Evolutionary conservation across 306 rosid genomes (phyloP).

Genomic region (Trifolium dubium): DNA sequence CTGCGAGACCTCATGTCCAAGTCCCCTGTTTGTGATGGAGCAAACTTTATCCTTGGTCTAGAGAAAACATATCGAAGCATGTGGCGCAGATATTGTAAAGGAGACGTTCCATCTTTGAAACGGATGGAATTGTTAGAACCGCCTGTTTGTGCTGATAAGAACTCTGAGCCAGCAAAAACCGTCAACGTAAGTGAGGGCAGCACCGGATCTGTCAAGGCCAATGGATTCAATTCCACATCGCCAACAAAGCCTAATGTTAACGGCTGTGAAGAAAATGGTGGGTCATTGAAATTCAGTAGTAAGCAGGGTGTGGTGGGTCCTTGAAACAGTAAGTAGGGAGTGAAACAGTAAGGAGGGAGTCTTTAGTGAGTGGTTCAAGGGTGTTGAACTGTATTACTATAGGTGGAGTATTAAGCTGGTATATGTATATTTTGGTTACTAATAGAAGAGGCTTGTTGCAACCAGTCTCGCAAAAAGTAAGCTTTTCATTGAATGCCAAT

Average conservation of each 20-base stretch:
- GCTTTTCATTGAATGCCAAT: slow-evolving; percentile 45
- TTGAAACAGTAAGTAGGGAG: slow-evolving; percentile 50
- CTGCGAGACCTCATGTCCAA: slow-evolving; percentile 82
- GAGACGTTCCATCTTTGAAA: slow-evolving; percentile 84
- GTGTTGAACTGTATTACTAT: slow-evolving; percentile 40
- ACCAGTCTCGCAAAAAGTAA: slow-evolving; percentile 35
- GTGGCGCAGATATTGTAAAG: slow-evolving; percentile 91
- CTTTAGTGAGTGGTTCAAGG: slow-evolving; percentile 22
- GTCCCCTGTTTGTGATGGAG: slow-evolving; percentile 88
- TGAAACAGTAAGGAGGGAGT: slow-evolving; percentile 45
- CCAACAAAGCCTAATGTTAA: slow-evolving; percentile 38
- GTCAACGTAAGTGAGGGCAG: slow-evolving; percentile 47
- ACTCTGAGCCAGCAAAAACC: slow-evolving; percentile 45
- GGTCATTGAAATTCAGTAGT: slow-evolving; percentile 47
- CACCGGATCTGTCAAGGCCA: slow-evolving; percentile 60
- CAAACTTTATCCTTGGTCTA: slow-evolving; percentile 65
- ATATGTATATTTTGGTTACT: slow-evolving; percentile 46
- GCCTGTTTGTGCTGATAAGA: slow-evolving; percentile 28
- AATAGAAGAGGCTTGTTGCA: slow-evolving; percentile 40
- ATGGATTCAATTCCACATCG: slow-evolving; percentile 58
- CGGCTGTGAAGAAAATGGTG: slow-evolving; percentile 68
- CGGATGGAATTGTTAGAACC: slow-evolving; percentile 59
- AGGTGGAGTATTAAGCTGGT: slow-evolving; percentile 43
- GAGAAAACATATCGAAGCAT: slow-evolving; percentile 75
- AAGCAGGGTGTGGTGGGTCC: slow-evolving; percentile 44